phyloP scores from a whole-genome alignment of 2,329 filamentous ascomycete species.

The Verticillium tricorpus region DNA sequence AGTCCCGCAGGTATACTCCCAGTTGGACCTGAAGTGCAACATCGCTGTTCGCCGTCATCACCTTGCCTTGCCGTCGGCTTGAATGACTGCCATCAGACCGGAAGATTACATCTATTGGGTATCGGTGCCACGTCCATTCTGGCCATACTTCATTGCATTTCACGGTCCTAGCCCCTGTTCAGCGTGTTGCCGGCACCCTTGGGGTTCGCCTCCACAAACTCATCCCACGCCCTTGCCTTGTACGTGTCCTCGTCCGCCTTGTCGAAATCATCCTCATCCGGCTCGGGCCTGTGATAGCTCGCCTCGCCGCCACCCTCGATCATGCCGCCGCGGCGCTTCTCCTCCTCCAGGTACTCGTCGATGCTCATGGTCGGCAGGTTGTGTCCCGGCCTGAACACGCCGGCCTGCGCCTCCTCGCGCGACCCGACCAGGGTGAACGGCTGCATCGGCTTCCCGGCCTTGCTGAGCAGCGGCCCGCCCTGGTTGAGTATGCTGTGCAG shows the following conservation, averaged over 20 bases:
- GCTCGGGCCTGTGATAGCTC: conserved; percentile 61
- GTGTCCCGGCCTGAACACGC: conserved; percentile 87
- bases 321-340: conserved; percentile 76
- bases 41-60: no score
- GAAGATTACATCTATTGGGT: neutral
- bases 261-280: conserved; percentile 88
- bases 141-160: neutral
- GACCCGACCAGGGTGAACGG: conserved; percentile 84
- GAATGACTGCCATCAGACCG: neutral
- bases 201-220: conserved; percentile 85
- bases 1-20: no score
- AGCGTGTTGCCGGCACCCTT: conserved; percentile 79
- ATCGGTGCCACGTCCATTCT: neutral
- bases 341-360: conserved; percentile 95
- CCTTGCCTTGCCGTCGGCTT: neutral
- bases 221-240: conserved; percentile 94
- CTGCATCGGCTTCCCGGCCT: conserved; percentile 77
- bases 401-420: conserved; percentile 68
- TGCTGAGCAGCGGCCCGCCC: conserved; percentile 68
- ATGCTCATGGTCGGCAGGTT: conserved; percentile 97
- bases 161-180: conserved; percentile 60
- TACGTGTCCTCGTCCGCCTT: conserved; percentile 84
- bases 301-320: conserved; percentile 85
- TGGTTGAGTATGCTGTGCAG: conserved; percentile 40
- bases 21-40: no score